A percentile compares a stretch with the other conserved stretches of the same genome.
These are phyloP conservation scores for Anisodus tanguticus DNA, from an alignment of 257 asterid genomes.

Conservation along the genomic window DNA sequence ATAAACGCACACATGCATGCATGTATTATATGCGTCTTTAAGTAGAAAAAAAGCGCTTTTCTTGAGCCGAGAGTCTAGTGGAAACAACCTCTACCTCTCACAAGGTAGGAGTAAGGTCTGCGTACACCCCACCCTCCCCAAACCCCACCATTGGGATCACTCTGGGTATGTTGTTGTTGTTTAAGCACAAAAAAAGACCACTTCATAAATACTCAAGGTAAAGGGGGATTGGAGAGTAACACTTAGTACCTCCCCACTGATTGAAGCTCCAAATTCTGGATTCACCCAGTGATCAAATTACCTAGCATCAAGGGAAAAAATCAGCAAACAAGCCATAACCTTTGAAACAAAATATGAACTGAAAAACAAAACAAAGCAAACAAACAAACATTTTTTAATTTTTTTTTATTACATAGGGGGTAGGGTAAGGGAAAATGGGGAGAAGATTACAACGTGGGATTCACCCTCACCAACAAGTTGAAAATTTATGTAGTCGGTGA, in stretches of 20 bases:
- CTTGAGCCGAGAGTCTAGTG: too few relatives aligned
- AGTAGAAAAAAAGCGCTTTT: neutral
- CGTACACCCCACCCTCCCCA: too few relatives aligned
- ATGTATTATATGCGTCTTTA: neutral
- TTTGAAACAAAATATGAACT: neutral
- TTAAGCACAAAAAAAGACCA: neutral
- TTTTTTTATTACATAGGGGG: too few relatives aligned
- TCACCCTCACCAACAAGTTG: too few relatives aligned
- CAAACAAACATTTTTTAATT: neutral
- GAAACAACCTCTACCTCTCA: too few relatives aligned
- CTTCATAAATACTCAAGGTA: constrained; percentile 1
- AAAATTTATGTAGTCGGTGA: too few relatives aligned
- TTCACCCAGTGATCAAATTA: neutral
- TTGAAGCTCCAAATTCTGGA: constrained; percentile 16
- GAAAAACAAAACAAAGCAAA: neutral
- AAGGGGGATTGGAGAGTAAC: neutral
- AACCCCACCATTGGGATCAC: too few relatives aligned
- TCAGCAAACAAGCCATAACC: neutral
- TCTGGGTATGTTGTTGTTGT: too few relatives aligned
- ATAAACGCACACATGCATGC: constrained; percentile 17
- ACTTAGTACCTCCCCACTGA: constrained; percentile 15
- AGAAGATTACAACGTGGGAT: too few relatives aligned
- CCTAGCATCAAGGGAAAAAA: constrained; percentile 9
- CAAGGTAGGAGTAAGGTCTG: too few relatives aligned
- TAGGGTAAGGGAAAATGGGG: too few relatives aligned